Percentiles rank a stretch among this genome's conserved stretches.
phyloP scores from a whole-genome alignment of 345 rosid species.

The Murraya koenigii region DNA sequence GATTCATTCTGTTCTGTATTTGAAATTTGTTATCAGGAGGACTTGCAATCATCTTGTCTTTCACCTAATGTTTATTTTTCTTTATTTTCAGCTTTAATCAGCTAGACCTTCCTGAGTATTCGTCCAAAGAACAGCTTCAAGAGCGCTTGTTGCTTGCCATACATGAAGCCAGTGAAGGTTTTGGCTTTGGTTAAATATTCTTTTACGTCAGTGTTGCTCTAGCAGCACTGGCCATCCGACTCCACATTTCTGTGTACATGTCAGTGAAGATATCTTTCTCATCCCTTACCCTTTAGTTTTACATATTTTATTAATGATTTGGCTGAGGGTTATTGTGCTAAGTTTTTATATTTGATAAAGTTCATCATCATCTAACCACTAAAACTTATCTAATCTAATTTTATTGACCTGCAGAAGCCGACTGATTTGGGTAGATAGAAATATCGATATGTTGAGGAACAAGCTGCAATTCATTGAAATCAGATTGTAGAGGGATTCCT shows the following conservation, averaged over 20 bases:
- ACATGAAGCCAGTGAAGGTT: slow-evolving; percentile 95
- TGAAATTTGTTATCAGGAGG: neutral
- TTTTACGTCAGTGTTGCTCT: neutral
- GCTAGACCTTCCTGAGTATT: slow-evolving; percentile 91
- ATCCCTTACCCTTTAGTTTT: neutral
- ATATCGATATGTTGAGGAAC: slow-evolving; percentile 12
- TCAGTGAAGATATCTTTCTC: slow-evolving; percentile 12
- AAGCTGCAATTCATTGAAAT: neutral
- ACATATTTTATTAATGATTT: neutral
- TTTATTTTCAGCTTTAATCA: slow-evolving; percentile 78
- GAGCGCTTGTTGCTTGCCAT: slow-evolving; percentile 90
- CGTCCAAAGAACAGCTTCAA: slow-evolving; percentile 73
- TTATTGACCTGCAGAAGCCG: slow-evolving; percentile 9
- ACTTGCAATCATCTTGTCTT: too few species aligned
- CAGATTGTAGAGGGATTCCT: neutral
- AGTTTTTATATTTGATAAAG: neutral
- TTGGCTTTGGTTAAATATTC: slow-evolving; percentile 71
- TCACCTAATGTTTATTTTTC: neutral
- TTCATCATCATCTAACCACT: neutral
- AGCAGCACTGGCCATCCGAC: slow-evolving; percentile 8
- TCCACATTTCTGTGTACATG: slow-evolving; percentile 32
- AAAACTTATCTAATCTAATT: neutral
- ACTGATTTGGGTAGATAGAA: slow-evolving; percentile 21
- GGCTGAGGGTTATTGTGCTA: neutral
- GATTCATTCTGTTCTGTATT: neutral